phyloP scores from a whole-genome alignment of 1,139 yeast genomes.

The Pneumocystis oryctolagi region DNA sequence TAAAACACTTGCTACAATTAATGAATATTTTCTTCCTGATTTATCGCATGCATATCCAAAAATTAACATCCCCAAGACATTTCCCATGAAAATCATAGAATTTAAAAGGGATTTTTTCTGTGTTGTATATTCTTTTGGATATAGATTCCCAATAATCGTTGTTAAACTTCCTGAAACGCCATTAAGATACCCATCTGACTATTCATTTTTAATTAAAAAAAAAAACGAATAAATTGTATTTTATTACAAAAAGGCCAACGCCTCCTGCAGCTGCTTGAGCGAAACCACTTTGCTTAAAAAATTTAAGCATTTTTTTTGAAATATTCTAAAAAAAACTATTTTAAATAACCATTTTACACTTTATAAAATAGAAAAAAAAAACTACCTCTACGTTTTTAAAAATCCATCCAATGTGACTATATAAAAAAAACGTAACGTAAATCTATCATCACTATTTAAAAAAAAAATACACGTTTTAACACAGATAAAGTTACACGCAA shows the following conservation, averaged over 20 bases:
- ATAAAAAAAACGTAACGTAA: too few species aligned
- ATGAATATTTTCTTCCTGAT: slow-evolving; percentile 62
- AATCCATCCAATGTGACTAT: too few species aligned
- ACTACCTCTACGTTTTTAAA: too few species aligned
- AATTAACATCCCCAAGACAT: slow-evolving; percentile 67
- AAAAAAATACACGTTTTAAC: too few species aligned
- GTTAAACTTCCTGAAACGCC: slow-evolving; percentile 56
- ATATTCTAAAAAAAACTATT: too few species aligned
- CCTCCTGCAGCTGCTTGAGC: background rate
- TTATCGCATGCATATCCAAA: slow-evolving; percentile 74
- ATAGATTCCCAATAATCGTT: slow-evolving; percentile 48
- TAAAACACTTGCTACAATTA: slow-evolving; percentile 59
- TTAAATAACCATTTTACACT: too few species aligned
- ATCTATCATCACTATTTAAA: too few species aligned
- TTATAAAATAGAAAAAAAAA: too few species aligned
- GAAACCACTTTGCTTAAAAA: background rate
- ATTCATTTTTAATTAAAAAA: background rate
- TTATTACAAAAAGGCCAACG: background rate
- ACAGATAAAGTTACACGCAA: too few species aligned
- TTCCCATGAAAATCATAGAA: slow-evolving; percentile 84
- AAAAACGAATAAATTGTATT: background rate
- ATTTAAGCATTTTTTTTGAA: background rate
- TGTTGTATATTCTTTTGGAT: slow-evolving; percentile 44
- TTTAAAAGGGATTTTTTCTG: slow-evolving; percentile 50
- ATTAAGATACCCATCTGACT: slow-evolving; percentile 9